Evolutionary conservation across 441 rosid species (phyloP), one percentile per base, ranked within the genome.

Genomic region (Corymbia citriodora): DNA sequence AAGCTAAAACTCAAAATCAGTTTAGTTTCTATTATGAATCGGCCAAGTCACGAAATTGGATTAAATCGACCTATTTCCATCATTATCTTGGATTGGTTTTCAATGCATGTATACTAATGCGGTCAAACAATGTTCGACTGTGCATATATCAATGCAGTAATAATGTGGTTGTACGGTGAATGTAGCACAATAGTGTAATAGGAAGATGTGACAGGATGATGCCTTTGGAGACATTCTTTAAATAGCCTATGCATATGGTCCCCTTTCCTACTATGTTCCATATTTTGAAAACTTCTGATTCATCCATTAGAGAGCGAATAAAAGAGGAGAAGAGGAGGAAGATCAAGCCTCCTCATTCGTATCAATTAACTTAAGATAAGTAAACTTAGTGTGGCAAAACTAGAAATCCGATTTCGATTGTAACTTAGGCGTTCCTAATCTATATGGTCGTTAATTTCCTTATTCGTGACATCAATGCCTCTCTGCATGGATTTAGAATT

Each of bases 311-410:
- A 45, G 85, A 45, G 52, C 29, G 3, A 45, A 52, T 45, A 79
- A 45, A 45, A 45, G 52, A 79, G 17, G 52, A 40, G 85, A 79
- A 70, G 10, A 23, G 45, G 45, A 79, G 85, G 52, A 45, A 70
- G 79, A 79, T 79, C 53, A 45, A 45, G n/a, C 85, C 53, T 45
- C 53, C 52, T 79, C 85, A 13, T 48, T 45, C 53, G 18, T 4
- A 79, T 36, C 15, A 72, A 36, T 36, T 49, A 19, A 36, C 45
- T 36, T 49, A 72, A 72, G 27, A 72, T 40, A 40, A 40, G 45
- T 40, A 40, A 40, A 4, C 10, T 45, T 23, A 14, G 17, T 1
- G 6, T 1, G n/a, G n/a, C 10, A 0, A 12, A 8, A 23, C 25
- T 10, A 45, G 85, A 79, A 79, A 45, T 79, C n/a, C 13, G 18